Evolutionary conservation across 768 basidiomycete genomes (phyloP).

Genomic region (Mrakia blollopis): DNA sequence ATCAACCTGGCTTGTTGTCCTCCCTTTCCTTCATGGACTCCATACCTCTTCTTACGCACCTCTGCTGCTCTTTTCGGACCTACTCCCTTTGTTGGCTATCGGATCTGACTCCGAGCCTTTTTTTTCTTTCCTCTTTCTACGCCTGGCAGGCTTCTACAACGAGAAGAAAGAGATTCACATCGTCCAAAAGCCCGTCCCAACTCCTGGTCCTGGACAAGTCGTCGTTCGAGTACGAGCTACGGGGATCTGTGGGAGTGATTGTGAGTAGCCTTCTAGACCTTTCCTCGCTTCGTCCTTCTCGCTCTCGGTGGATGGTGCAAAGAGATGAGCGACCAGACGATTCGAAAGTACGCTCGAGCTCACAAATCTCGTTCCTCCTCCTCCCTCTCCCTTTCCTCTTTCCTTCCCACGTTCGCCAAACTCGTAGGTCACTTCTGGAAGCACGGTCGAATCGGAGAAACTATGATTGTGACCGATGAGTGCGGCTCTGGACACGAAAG

Average conservation of each 20-base stretch:
- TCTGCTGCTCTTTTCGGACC: too few relatives aligned
- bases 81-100: too few relatives aligned
- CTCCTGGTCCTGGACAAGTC: conserved; percentile 22
- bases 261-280: background rate
- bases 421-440: conserved; percentile 29
- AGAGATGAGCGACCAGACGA: background rate
- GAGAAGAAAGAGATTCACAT: conserved; percentile 43
- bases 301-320: background rate
- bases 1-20: conserved; percentile 41
- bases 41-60: too few relatives aligned
- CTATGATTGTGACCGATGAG: conserved; percentile 24
- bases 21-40: background rate
- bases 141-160: conserved; percentile 39
- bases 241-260: conserved; percentile 46
- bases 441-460: conserved; percentile 21
- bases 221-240: conserved; percentile 46
- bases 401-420: background rate
- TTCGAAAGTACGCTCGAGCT: background rate
- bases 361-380: background rate
- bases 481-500: conserved; percentile 30
- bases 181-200: conserved; percentile 43
- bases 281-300: background rate
- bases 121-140: background rate
- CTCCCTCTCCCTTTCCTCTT: background rate
- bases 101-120: too few relatives aligned